These are phyloP conservation scores for Saccharomycopsis schoenii DNA, from an alignment of 805 yeast genomes.

Conservation along the genomic window DNA sequence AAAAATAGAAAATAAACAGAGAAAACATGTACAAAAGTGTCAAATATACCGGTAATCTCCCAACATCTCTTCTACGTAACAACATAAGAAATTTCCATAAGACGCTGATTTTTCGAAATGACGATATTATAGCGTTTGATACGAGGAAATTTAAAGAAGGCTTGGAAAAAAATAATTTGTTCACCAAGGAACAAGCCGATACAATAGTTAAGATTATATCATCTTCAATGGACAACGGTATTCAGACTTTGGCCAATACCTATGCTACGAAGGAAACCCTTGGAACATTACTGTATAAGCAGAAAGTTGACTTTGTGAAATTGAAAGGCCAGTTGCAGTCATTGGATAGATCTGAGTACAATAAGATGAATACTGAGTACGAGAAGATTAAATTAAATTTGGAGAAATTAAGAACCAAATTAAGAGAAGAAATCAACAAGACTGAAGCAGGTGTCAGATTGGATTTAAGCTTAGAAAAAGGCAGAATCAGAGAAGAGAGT, in stretches of 20 bases:
- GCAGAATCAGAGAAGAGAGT: constrained; percentile 88
- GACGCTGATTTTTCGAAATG: not conserved
- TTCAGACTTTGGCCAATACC: constrained; percentile 61
- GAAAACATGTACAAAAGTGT: not conserved
- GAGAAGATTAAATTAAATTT: constrained; percentile 76
- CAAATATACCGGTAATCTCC: not conserved
- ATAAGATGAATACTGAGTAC: constrained; percentile 73
- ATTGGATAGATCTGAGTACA: constrained; percentile 78
- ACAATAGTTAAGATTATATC: constrained; percentile 67
- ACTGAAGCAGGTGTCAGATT: constrained; percentile 83
- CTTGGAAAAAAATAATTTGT: constrained; percentile 54
- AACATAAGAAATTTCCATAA: not conserved
- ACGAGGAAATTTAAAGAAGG: constrained; percentile 65
- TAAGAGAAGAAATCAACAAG: constrained; percentile 86
- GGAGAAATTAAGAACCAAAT: constrained; percentile 73
- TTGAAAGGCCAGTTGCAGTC: constrained; percentile 85
- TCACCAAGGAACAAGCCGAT: constrained; percentile 66
- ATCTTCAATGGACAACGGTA: constrained; percentile 71
- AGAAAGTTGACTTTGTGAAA: constrained; percentile 93
- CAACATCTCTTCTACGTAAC: not conserved
- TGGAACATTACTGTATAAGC: constrained; percentile 82
- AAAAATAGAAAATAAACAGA: not conserved
- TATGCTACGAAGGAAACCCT: constrained; percentile 80
- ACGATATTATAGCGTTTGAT: constrained; percentile 29
- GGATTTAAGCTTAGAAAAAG: constrained; percentile 88